Percentiles rank a stretch among this genome's conserved stretches.
Evolutionary conservation across 371 early-diverging fungal genomes (phyloP).

Genomic region (Rhizopus sp.): DNA sequence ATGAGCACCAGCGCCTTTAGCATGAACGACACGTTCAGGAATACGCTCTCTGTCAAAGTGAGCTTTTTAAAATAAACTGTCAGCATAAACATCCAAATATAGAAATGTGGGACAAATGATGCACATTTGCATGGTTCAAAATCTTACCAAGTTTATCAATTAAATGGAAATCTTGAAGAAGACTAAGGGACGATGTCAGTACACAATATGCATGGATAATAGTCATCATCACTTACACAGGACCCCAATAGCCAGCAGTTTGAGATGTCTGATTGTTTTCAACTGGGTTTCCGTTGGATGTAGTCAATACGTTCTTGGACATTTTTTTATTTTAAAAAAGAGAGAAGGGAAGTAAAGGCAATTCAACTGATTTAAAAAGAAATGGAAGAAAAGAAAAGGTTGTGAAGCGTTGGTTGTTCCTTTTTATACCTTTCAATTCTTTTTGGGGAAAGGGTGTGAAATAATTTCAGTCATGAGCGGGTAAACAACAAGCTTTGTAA

Average conservation of each 20-base stretch:
- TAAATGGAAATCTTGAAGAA: slow-evolving; percentile 75
- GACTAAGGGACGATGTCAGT: slow-evolving; percentile 5
- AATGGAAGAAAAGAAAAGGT: neutral
- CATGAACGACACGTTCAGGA: slow-evolving; percentile 55
- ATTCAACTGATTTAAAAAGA: neutral
- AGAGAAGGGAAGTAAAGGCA: slow-evolving; percentile 10
- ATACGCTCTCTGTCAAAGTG: slow-evolving; percentile 88
- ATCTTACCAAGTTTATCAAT: slow-evolving; percentile 67
- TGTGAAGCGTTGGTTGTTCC: neutral
- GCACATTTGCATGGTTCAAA: neutral
- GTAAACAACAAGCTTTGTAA: slow-evolving; percentile 12
- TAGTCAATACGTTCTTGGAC: slow-evolving; percentile 39
- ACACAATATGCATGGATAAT: neutral
- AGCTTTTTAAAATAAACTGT: slow-evolving; percentile 30
- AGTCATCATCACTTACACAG: slow-evolving; percentile 27
- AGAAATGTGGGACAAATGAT: slow-evolving; percentile 7
- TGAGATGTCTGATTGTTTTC: slow-evolving; percentile 69
- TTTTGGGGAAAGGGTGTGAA: slow-evolving; percentile 1
- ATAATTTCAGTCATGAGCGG: slow-evolving; percentile 8
- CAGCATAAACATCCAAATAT: slow-evolving; percentile 11
- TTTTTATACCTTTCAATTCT: neutral
- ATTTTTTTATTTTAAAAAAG: slow-evolving; percentile 5
- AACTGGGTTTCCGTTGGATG: slow-evolving; percentile 68
- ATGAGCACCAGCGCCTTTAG: slow-evolving; percentile 53
- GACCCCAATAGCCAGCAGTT: slow-evolving; percentile 61